Evolutionary conservation across 2,329 filamentous ascomycete species (phyloP).

Genomic region (Colletotrichum tofieldiae): DNA sequence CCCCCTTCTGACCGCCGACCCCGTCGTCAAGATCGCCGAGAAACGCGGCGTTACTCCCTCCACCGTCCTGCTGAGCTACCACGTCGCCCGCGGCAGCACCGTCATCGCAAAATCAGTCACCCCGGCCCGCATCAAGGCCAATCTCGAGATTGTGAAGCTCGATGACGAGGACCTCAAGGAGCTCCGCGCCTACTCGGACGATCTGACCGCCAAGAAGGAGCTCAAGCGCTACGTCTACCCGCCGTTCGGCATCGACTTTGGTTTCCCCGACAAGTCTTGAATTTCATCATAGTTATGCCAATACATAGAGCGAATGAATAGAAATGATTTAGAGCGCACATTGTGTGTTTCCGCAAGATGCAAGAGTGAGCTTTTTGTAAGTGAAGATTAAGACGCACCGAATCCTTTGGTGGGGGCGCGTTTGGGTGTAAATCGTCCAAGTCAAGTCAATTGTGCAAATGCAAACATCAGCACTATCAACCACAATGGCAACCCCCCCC

Average conservation of each 20-base stretch:
- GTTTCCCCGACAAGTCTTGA: constrained; percentile 77
- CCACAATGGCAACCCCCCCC: too few relatives aligned
- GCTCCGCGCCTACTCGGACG: constrained; percentile 69
- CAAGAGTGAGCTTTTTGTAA: not conserved
- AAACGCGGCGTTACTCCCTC: constrained; percentile 74
- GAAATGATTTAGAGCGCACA: constrained; percentile 3
- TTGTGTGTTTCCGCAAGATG: not conserved
- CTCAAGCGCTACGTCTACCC: constrained; percentile 77
- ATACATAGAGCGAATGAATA: constrained; percentile 15
- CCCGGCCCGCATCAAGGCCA: constrained; percentile 77
- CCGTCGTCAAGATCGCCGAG: constrained; percentile 75
- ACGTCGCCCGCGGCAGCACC: constrained; percentile 77
- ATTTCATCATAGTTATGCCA: not conserved
- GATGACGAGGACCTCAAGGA: constrained; percentile 74
- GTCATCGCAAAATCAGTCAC: constrained; percentile 83
- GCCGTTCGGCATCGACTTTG: constrained; percentile 78
- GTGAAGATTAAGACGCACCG: not conserved
- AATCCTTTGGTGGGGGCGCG: not conserved
- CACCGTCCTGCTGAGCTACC: constrained; percentile 79
- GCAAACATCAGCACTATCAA: not conserved
- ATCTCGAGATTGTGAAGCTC: constrained; percentile 77
- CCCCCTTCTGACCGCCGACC: constrained; percentile 75
- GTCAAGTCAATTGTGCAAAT: not conserved
- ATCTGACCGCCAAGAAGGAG: constrained; percentile 65
- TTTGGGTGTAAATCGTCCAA: not conserved